phyloP scores from a whole-genome alignment of 208 protist genomes.

The Novymonas esmeraldas region DNA sequence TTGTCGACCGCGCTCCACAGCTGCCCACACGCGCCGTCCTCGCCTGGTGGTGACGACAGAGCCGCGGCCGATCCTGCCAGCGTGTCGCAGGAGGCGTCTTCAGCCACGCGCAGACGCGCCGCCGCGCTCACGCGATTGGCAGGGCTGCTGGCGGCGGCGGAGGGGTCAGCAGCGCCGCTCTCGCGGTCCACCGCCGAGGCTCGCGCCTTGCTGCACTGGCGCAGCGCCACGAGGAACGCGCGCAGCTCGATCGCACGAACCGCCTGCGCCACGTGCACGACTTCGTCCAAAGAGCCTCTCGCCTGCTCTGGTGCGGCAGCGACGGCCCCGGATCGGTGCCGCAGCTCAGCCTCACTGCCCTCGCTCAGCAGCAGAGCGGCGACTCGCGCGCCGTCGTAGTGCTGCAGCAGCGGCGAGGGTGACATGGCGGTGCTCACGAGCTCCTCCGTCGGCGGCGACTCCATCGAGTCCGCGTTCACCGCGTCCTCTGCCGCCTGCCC shows the following conservation, averaged over 20 bases:
- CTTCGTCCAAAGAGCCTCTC: neutral
- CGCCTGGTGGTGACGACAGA: too few relatives aligned
- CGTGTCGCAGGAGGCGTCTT: too few relatives aligned
- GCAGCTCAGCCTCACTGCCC: neutral
- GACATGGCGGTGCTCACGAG: neutral
- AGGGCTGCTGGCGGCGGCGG: neutral
- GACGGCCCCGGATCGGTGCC: neutral
- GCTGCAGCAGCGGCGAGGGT: constrained; percentile 19
- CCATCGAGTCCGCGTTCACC: neutral
- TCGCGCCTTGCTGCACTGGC: constrained; percentile 16
- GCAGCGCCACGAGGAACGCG: constrained; percentile 24
- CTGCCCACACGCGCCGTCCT: neutral
- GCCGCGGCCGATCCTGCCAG: too few relatives aligned
- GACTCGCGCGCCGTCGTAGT: constrained; percentile 36
- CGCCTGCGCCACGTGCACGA: constrained; percentile 34
- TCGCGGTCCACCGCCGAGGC: neutral
- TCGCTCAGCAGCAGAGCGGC: constrained; percentile 22
- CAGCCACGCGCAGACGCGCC: too few relatives aligned
- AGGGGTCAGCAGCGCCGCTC: neutral
- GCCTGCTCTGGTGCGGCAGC: neutral
- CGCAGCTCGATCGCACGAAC: constrained; percentile 38
- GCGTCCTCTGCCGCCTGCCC: neutral
- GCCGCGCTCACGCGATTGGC: too few relatives aligned
- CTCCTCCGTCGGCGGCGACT: neutral
- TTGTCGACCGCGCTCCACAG: neutral